phyloP scores from a whole-genome alignment of 1,139 yeast genomes.

The Debaryomyces nepalensis region DNA sequence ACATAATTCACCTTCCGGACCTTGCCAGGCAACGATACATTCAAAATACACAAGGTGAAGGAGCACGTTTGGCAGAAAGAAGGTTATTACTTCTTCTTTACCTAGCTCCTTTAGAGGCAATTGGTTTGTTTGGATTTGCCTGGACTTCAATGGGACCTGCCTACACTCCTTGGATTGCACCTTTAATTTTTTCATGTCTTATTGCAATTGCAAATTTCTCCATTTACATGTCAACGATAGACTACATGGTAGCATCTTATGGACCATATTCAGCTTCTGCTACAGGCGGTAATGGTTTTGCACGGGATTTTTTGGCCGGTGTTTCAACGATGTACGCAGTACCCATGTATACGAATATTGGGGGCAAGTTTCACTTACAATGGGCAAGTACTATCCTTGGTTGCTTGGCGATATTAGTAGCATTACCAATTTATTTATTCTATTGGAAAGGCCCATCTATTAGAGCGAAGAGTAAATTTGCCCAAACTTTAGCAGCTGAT shows the following conservation, averaged over 20 bases:
- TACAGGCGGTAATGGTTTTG: conserved; percentile 46
- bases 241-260: conserved; percentile 41
- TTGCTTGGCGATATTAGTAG: conserved; percentile 34
- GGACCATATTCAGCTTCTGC: conserved; percentile 45
- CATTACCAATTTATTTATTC: conserved; percentile 30
- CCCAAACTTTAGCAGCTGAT: conserved; percentile 35
- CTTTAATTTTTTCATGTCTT: conserved; percentile 35
- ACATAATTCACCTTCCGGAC: conserved; percentile 27
- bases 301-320: conserved; percentile 43
- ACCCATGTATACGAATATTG: conserved; percentile 36
- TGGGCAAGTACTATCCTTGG: conserved; percentile 41
- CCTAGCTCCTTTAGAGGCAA: conserved; percentile 35
- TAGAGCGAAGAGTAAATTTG: conserved; percentile 28
- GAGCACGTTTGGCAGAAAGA: conserved; percentile 30
- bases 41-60: conserved; percentile 25
- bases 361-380: conserved; percentile 29
- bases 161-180: conserved; percentile 37
- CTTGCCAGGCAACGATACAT: conserved; percentile 26
- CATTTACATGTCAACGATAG: conserved; percentile 42
- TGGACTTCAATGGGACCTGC: conserved; percentile 41
- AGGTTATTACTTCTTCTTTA: conserved; percentile 27
- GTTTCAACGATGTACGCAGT: conserved; percentile 38
- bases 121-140: conserved; percentile 41
- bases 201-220: conserved; percentile 41
- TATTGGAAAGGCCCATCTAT: conserved; percentile 35